Conservation (phyloP, 176 grass and related monocot species). For the Bonia amplexicaulis region DNA sequence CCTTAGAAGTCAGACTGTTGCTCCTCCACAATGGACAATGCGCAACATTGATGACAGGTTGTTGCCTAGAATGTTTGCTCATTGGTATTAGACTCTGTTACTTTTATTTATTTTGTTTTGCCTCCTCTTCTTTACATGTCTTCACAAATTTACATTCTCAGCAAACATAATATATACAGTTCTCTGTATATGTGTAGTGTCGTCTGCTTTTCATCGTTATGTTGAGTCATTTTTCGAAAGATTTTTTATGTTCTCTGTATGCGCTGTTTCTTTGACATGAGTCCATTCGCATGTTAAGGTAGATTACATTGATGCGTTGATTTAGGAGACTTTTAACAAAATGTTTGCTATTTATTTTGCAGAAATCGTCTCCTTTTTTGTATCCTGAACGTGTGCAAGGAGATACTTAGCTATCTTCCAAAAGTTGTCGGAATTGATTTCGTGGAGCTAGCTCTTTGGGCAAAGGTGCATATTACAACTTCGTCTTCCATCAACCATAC, state of each 20-base stretch:
- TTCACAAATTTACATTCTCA: slow-evolving; percentile 6
- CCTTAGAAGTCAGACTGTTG: slow-evolving; percentile 92
- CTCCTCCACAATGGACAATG: slow-evolving; percentile 99
- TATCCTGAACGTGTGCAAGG: slow-evolving; percentile 96
- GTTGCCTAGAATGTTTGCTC: slow-evolving; percentile 39
- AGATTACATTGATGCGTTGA: slow-evolving; percentile 5
- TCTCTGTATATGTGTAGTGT: background rate
- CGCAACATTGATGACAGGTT: slow-evolving; percentile 98
- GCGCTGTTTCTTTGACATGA: background rate
- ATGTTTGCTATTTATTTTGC: slow-evolving; percentile 35
- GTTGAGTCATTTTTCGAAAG: background rate
- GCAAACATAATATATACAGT: background rate
- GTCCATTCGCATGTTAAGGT: slow-evolving; percentile 8
- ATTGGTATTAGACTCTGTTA: slow-evolving; percentile 23
- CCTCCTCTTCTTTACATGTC: background rate
- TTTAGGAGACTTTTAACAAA: background rate
- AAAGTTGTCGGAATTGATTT: slow-evolving; percentile 97
- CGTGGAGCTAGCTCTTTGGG: slow-evolving; percentile 97
- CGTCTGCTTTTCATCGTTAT: background rate
- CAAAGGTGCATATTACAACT: slow-evolving; percentile 58
- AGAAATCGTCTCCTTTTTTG: slow-evolving; percentile 96
- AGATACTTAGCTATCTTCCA: slow-evolving; percentile 73
- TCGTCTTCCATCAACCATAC: slow-evolving; percentile 2
- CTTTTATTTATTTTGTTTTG: slow-evolving; percentile 22
- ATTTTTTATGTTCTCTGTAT: background rate